Evolutionary conservation across 2,329 filamentous ascomycete species (phyloP), one percentile per base, ranked within the genome.

Genomic region (Sclerotinia nivalis): DNA sequence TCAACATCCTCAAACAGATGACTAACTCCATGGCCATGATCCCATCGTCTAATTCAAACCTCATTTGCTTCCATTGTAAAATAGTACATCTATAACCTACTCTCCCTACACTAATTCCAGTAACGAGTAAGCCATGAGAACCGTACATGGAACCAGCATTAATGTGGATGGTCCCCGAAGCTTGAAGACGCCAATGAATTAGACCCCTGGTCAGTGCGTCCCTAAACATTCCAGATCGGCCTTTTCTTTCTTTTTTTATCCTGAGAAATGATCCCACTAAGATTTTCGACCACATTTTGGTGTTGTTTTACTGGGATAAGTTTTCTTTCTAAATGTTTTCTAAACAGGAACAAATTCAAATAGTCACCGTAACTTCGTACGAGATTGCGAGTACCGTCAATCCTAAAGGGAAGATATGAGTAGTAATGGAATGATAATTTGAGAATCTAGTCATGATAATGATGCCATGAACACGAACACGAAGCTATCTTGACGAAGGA

Each of bases 161-260:
- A 45, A 34, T 45, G 52, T 55, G 52, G 56, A 28, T 52, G 55
- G 66, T 68, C 66, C 66, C 66, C 66, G 66, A 68, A 68, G 66
- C 66, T 68, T 62, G 62, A 62, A 68, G 45, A 68, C 66, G 66
- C 66, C 66, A 68, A 68, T 68, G 47, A 68, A 68, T 3, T 40
- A 55, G 28, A 54, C 45, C 66, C 66, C 66, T 68, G 45, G 66
- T 52, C 66, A 37, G 37, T 68, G 66, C 66, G 45, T 68, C 8
- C 37, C 54, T 20, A n/a, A 45, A 47, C 43, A 47, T 37, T 67
- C 65, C 65, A 67, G 65, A 49, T 49, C 47, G 52, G 52, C 15
- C 65, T 45, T 37, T 58, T n/a, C 20, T 47, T 43, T 18, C 18
- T 28, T 37, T 58, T 34, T 25, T 58, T 45, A 31, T 31, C 20